Percentiles rank a stretch among this genome's conserved stretches.
Conservation (phyloP, 441 rosid genomes). For the Pelargonium myrrhifolium region DNA sequence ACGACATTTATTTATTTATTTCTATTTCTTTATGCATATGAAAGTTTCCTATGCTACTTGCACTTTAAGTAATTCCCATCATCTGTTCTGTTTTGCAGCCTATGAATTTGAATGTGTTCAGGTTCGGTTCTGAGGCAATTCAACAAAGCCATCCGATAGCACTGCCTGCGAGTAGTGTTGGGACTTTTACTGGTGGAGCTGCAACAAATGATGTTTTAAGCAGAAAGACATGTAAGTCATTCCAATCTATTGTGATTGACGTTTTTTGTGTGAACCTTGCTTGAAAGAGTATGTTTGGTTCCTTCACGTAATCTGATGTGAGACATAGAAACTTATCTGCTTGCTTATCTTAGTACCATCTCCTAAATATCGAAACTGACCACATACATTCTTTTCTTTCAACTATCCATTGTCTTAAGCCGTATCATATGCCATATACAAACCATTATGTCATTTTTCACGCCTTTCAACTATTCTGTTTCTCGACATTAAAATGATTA, state of each 20-base stretch:
- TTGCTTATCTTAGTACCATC: neutral
- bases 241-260: neutral
- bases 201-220: constrained; percentile 31
- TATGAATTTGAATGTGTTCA: constrained; percentile 30
- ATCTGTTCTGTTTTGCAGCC: constrained; percentile 31
- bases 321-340: too few relatives aligned
- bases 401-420: neutral
- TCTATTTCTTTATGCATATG: too few relatives aligned
- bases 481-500: neutral
- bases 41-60: neutral
- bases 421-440: neutral
- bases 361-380: neutral
- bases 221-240: constrained; percentile 23
- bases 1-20: neutral
- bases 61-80: neutral
- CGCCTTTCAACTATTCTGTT: too few relatives aligned
- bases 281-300: too few relatives aligned
- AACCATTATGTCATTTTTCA: neutral
- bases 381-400: neutral
- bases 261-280: neutral
- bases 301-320: too few relatives aligned
- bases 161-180: constrained; percentile 20
- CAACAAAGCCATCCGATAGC: constrained; percentile 35
- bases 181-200: constrained; percentile 20
- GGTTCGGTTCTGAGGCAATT: constrained; percentile 34